These are phyloP conservation scores for Fusarium sp. DNA, from an alignment of 2,329 filamentous ascomycete genomes.

Conservation along the genomic window DNA sequence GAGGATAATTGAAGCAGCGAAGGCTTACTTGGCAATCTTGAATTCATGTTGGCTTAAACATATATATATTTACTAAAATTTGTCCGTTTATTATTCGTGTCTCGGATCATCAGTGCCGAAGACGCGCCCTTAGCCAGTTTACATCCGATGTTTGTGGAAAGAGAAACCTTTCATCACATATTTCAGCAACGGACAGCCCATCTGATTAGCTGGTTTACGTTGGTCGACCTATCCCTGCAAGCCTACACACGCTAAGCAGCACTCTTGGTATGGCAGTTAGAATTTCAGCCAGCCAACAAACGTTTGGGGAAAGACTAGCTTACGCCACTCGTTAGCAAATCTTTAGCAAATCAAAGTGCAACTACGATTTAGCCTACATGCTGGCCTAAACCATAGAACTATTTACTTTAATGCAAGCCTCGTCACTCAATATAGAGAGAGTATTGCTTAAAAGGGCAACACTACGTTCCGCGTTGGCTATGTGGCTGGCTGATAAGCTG, in stretches of 20 bases:
- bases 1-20: fast-evolving
- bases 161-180: no score
- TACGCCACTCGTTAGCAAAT: no score
- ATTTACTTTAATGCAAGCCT: no score
- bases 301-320: no score
- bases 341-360: no score
- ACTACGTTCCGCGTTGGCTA: no score
- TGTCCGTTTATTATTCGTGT: neutral
- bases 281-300: neutral
- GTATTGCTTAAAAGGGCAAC: no score
- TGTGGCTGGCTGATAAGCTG: no score
- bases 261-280: neutral
- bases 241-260: neutral
- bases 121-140: neutral
- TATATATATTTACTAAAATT: no score
- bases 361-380: no score
- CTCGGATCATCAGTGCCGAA: neutral
- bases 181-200: fast-evolving
- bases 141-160: neutral
- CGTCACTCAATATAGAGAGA: no score
- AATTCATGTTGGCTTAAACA: neutral
- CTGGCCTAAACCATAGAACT: no score
- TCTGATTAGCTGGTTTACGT: neutral
- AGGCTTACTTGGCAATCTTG: neutral
- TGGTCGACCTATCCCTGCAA: neutral